Evolutionary conservation across 306 rosid genomes (phyloP), one percentile per base, ranked within the genome.

Genomic region (Inga oerstediana): DNA sequence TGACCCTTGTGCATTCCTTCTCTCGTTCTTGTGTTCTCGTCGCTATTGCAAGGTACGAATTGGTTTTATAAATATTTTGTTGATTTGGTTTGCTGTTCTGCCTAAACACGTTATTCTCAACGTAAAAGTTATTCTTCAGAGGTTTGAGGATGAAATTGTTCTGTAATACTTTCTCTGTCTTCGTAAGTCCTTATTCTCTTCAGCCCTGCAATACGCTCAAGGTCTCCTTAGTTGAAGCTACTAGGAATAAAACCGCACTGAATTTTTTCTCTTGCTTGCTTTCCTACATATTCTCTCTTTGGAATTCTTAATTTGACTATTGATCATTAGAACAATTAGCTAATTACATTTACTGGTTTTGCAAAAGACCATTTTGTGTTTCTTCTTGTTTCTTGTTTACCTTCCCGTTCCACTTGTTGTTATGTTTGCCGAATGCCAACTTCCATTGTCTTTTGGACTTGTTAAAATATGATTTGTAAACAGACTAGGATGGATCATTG

Each of bases 311-410:
- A 39, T 68, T 41, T 35, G 49, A 59, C 45, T 62, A 27, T 24
- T 4, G 5, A 74, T 59, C 41, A 46, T 59, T 79, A 10, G 8
- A 44, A 68, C 32, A 15, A 15, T 32, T 45, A 27, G 73, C 39
- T 37, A 52, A 64, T 44, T 52, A 51, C 0, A 16, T n/a, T 11
- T 43, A 52, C 56, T 19, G 64, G 71, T 79, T 79, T 70, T 52
- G 54, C 24, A 7, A 49, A 49, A 39, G 79, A 27, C 45, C 39
- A 24, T 65, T 73, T 7, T 46, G 49, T 69, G 46, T 7, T 70
- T 83, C 82, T 77, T 77, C 52, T 41, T 41, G 72, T 65, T 82
- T 65, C 14, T 46, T 46, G 32, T 64, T 74, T 74, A 48, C 59
- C 43, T 82, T 51, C 37, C 12, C 19, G 22, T 54, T 67, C 61